A percentile compares a stretch with the other conserved stretches of the same genome.
Conservation (phyloP, 1,284 basidiomycete species). For the Tilletia horrida region DNA sequence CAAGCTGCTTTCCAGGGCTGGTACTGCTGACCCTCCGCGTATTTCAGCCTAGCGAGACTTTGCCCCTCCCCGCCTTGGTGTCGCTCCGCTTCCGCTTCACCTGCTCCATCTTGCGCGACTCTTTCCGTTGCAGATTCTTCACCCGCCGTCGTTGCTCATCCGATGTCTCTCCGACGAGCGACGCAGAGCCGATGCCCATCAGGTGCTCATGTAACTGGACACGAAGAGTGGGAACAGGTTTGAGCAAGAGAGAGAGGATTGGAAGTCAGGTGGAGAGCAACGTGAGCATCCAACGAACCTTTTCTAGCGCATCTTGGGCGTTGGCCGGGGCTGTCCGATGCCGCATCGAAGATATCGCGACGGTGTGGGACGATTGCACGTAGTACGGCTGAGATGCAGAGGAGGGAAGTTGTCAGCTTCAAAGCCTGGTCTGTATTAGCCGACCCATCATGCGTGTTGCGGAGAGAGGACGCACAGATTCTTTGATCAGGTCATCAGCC, state of each 20-base stretch:
- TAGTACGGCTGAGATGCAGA: constrained; percentile 23
- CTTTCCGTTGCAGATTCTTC: constrained; percentile 14
- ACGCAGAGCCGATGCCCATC: constrained; percentile 20
- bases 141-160: constrained; percentile 23
- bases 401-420: neutral
- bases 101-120: constrained; percentile 20
- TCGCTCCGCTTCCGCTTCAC: constrained; percentile 27
- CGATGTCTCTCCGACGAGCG: constrained; percentile 23
- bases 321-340: constrained; percentile 25
- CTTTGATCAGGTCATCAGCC: constrained; percentile 15
- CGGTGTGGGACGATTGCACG: constrained; percentile 22
- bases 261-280: too few species aligned
- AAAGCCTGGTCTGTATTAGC: neutral
- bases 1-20: too few species aligned
- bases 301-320: constrained; percentile 25
- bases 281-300: constrained; percentile 27
- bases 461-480: constrained; percentile 22
- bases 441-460: neutral
- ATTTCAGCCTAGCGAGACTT: neutral
- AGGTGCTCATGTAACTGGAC: constrained; percentile 17
- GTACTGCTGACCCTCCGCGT: too few species aligned
- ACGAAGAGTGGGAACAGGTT: neutral
- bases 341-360: constrained; percentile 25
- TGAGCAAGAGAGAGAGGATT: neutral
- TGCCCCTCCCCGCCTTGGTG: constrained; percentile 25